phyloP scores from a whole-genome alignment of 139 green algal species.

The Gonium pectorale region DNA sequence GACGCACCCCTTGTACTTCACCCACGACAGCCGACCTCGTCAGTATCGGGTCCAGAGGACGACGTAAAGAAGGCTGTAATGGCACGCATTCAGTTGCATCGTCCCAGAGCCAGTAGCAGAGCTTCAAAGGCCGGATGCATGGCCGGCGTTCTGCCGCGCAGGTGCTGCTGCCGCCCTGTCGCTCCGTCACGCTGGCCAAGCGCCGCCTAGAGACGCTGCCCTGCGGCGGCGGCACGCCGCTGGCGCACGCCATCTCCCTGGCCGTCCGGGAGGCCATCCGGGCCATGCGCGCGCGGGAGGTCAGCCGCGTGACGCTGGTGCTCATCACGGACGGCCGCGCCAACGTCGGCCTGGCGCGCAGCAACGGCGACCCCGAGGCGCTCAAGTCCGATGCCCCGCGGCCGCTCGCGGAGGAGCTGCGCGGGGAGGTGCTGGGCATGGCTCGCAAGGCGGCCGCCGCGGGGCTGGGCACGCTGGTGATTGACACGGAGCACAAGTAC shows the following conservation, averaged over 20 bases:
- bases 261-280: conserved; percentile 74
- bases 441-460: conserved; percentile 79
- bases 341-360: conserved; percentile 93
- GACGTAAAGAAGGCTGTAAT: too few species aligned
- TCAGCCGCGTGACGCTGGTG: conserved; percentile 97
- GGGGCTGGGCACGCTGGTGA: conserved; percentile 94
- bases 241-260: conserved; percentile 94
- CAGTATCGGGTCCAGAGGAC: too few species aligned
- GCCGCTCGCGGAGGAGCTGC: conserved; percentile 71
- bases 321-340: conserved; percentile 97
- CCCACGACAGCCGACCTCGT: too few species aligned
- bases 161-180: conserved; percentile 96
- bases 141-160: too few species aligned
- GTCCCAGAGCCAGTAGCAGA: too few species aligned
- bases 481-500: conserved; percentile 99
- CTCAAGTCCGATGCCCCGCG: conserved; percentile 85
- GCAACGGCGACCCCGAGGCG: conserved; percentile 92
- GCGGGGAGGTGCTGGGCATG: conserved; percentile 92
- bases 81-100: too few species aligned
- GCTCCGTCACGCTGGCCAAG: conserved; percentile 97
- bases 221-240: conserved; percentile 96
- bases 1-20: too few species aligned
- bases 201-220: conserved; percentile 94
- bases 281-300: conserved; percentile 83
- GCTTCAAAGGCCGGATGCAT: too few species aligned